Base-by-base conservation (phyloP, 1,139 yeast genomes). In the Sugiyamaella sp. region DNA sequence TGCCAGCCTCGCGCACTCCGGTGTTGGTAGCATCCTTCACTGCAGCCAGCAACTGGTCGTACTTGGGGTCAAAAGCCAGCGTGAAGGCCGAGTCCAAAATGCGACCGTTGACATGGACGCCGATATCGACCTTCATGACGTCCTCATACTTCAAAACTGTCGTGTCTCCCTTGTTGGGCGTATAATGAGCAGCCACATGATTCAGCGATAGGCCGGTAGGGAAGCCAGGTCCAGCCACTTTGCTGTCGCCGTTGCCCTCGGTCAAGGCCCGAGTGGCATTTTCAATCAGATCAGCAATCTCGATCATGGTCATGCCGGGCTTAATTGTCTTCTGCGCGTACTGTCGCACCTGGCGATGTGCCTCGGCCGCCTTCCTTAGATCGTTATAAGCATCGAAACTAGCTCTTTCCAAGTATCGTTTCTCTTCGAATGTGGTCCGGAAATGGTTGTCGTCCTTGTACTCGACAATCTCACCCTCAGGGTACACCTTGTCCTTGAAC, bases 11-110 rank as follows among this genome's bases (percentile, higher is more conserved):
- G 57, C 80, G 80, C 58, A 93, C 80, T 64, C 99, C 99, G 1
- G 99, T 87, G 68, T 91, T 82, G 12, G 99, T 93, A 49, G 99
- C 98, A 49, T 82, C 97, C 62, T 79, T 81, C 40, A 93, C 99
- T 0, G 99, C 97, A 21, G 80, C 78, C 64, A 93, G 74, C 57
- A 93, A 76, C 19, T 79, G 79, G 69, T 90, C 96, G 73, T 89
- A 93, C 67, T 84, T 86, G 48, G 84, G 86, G 64, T 90, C 89
- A 71, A 91, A 90, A 0, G 97, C 80, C 71, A 89, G 81, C 1
- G 99, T 95, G 74, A 89, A 93, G 1, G 99, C 99, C 58, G 95
- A 88, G 68, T 93, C 99, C 60, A 93, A 84, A 63, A 93, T 93
- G 63, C 83, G 82, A n/a, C 99, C 99, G 66, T 93, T 89, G 40